Conservation (phyloP, 495 filamentous ascomycete genomes). For the Usnea hakonensis region DNA sequence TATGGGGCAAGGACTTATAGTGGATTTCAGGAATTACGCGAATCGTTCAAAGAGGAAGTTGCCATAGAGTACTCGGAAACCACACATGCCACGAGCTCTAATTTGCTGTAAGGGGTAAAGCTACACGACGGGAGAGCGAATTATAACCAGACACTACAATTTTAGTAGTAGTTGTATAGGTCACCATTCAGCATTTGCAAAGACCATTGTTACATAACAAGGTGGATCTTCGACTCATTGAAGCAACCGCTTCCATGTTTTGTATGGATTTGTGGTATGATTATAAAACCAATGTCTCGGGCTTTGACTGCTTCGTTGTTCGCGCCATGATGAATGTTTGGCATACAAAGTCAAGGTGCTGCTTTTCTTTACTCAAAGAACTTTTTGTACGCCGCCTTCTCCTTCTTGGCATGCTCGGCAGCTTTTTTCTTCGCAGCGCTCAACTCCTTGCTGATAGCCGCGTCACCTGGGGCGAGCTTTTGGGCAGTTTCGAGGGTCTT, state of each 20-base stretch:
- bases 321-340: neutral
- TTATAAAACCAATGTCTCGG: neutral
- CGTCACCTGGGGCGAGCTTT: slow-evolving; percentile 69
- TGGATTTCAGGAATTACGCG: neutral
- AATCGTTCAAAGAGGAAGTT: neutral
- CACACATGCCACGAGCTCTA: neutral
- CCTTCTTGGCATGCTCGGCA: slow-evolving; percentile 66
- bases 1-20: slow-evolving; percentile 43
- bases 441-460: slow-evolving; percentile 66
- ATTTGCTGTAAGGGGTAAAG: neutral
- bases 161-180: neutral
- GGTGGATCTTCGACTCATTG: neutral
- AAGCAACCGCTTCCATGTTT: neutral
- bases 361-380: slow-evolving; percentile 55
- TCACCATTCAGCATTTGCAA: neutral
- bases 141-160: neutral
- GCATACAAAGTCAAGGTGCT: neutral
- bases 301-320: neutral
- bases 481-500: slow-evolving; percentile 68
- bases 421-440: slow-evolving; percentile 65
- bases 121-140: neutral
- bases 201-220: neutral
- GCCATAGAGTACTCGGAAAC: neutral
- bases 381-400: slow-evolving; percentile 83
- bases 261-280: neutral